These are phyloP conservation scores for Ceratocystis diversiconidia DNA, from an alignment of 2,329 filamentous ascomycete species.

Conservation along the genomic window DNA sequence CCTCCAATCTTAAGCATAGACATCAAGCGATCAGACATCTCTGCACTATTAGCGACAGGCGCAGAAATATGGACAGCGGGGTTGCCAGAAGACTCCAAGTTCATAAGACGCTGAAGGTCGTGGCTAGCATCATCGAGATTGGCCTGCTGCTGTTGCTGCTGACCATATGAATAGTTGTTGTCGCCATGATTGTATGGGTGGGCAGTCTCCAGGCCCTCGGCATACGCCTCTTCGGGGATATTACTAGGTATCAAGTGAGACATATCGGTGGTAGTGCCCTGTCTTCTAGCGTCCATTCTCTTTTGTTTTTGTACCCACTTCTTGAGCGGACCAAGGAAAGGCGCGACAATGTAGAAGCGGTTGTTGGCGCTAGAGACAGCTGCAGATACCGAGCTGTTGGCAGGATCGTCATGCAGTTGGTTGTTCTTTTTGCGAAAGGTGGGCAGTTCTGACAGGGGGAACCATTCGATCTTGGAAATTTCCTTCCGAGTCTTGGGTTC, in stretches of 20 bases:
- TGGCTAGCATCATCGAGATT: slow-evolving; percentile 36
- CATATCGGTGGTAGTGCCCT: slow-evolving; percentile 28
- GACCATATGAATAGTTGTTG: slow-evolving; percentile 1
- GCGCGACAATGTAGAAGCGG: slow-evolving; percentile 97
- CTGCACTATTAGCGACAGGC: slow-evolving; percentile 9
- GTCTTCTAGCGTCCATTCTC: slow-evolving; percentile 26
- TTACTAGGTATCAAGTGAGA: slow-evolving; percentile 24
- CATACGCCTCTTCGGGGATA: slow-evolving; percentile 37
- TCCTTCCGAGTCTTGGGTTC: slow-evolving; percentile 88
- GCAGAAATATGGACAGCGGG: slow-evolving; percentile 8
- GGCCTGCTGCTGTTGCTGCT: slow-evolving; percentile 26
- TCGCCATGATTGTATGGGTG: not conserved
- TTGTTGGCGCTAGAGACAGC: slow-evolving; percentile 44
- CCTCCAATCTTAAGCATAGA: slow-evolving; percentile 12
- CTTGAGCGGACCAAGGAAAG: slow-evolving; percentile 72
- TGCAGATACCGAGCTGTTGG: slow-evolving; percentile 21
- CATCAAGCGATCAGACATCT: slow-evolving; percentile 14
- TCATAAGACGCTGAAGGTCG: slow-evolving; percentile 41
- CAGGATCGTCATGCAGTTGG: slow-evolving; percentile 6
- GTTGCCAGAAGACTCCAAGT: slow-evolving; percentile 25
- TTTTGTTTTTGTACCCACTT: slow-evolving; percentile 82
- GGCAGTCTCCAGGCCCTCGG: slow-evolving; percentile 21
- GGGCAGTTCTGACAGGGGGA: slow-evolving; percentile 74
- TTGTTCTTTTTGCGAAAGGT: slow-evolving; percentile 57
- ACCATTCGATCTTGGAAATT: slow-evolving; percentile 96